A percentile compares a stretch with the other conserved stretches of the same genome.
Evolutionary conservation across 2,329 filamentous ascomycete species (phyloP).

Genomic region (Paecilomyces sp.): DNA sequence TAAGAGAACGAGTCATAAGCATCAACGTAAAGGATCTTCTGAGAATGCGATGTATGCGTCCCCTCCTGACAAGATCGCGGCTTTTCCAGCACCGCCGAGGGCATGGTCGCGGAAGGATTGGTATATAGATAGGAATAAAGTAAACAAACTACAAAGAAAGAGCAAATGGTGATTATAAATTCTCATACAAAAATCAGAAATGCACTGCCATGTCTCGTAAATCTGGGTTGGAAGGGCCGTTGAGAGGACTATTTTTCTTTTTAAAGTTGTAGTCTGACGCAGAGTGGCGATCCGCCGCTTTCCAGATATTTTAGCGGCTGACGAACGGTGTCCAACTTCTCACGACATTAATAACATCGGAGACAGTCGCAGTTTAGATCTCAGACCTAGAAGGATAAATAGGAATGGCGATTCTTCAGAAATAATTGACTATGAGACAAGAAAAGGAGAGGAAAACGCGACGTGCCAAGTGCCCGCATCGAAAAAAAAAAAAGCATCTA

Average conservation of each 20-base stretch:
- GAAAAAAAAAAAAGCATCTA: neutral
- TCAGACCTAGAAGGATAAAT: neutral
- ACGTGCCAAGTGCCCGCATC: neutral
- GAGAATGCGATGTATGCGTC: neutral
- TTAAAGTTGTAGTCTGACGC: neutral
- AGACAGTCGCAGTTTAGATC: neutral
- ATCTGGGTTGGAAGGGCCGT: neutral
- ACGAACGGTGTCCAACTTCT: neutral
- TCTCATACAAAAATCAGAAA: neutral
- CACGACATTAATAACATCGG: neutral
- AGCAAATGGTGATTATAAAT: neutral
- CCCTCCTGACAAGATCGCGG: neutral
- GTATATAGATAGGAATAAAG: neutral
- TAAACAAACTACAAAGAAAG: neutral
- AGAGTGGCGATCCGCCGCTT: neutral
- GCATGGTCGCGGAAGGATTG: neutral
- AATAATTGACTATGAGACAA: neutral
- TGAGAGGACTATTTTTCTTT: neutral
- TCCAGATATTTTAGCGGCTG: neutral
- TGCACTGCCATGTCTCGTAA: neutral
- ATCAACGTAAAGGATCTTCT: conserved; percentile 74
- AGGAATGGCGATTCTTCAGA: neutral
- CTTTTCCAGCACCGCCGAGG: neutral
- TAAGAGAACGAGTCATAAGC: conserved; percentile 96
- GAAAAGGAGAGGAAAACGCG: neutral